Percentiles rank a stretch among this genome's conserved stretches.
Evolutionary conservation across 768 basidiomycete genomes (phyloP).

Genomic region (Boletellus sp.): DNA sequence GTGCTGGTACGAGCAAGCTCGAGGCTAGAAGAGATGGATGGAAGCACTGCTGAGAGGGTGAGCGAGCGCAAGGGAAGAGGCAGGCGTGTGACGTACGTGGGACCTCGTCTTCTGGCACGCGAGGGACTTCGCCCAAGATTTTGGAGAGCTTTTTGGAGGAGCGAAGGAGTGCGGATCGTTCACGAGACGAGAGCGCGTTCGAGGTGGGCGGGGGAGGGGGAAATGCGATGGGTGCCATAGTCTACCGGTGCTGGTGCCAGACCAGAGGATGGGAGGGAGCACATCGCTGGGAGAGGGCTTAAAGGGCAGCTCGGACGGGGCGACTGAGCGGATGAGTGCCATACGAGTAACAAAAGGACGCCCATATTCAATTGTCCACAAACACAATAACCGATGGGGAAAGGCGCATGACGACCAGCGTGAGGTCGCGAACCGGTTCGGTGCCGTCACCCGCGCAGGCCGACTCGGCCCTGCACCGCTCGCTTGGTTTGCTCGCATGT

Average conservation of each 20-base stretch:
- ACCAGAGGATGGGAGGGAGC: constrained; percentile 12
- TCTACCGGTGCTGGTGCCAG: constrained; percentile 24
- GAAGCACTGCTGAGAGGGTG: neutral
- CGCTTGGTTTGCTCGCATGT: too few species aligned
- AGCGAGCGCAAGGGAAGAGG: neutral
- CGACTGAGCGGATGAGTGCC: constrained; percentile 8
- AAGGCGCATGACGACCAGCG: too few species aligned
- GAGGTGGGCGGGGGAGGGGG: constrained; percentile 51
- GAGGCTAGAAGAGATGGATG: constrained; percentile 1
- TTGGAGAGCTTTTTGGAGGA: constrained; percentile 58
- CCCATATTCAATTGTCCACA: neutral
- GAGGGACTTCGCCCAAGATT: constrained; percentile 58
- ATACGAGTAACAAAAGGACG: constrained; percentile 22
- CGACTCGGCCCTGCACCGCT: too few species aligned
- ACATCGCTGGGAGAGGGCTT: neutral
- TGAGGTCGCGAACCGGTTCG: neutral
- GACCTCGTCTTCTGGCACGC: constrained; percentile 40
- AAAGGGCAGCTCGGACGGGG: too few species aligned
- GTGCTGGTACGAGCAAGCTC: neutral
- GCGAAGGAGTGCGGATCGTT: constrained; percentile 55
- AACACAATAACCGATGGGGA: constrained; percentile 8
- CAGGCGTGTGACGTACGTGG: neutral
- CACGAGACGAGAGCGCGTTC: constrained; percentile 47
- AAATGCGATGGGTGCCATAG: neutral
- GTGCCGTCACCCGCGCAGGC: too few species aligned